Base-by-base conservation (phyloP, 2,329 filamentous ascomycete species). In the Aspergillus vadensis region DNA sequence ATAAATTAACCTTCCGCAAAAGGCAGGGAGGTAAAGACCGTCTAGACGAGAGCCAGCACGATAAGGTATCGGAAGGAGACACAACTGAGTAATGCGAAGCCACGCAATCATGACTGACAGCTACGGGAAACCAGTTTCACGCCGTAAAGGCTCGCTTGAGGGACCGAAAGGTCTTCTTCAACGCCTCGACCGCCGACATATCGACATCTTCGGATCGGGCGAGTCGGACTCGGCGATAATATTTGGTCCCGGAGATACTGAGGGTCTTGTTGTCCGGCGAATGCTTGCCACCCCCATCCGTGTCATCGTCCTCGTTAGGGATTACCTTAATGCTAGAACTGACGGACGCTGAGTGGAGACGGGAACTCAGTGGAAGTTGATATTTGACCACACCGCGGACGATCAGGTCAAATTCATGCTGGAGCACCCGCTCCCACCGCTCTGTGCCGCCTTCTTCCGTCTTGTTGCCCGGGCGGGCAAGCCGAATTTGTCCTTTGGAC, bases 391-490 rank as follows among this genome's bases (percentile, higher is more conserved):
- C 90, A 21, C 95, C 95, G 68, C 95, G 89, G 44, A 99, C 86
- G 62, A 98, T 94, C 52, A 99, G 83, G 67, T 97, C 92, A 68
- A 98, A 99, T 48, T 94, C 91, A 74, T 97, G 91, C 65, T 96
- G 87, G 54, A 97, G 82, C 50, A 98, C 93, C 61, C 88, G 86
- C 73, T 96, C 92, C 95, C 95, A 99, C 12, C 93, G 87, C 71
- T 90, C 87, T 1, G 88, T 89, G 8, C 94, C 95, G 43, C 91
- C 90, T 47, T 86, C 81, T 71, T 92, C 88, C 0, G 95, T 98
- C 68, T 88, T 88, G 75, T 98, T 99, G 4, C 94, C 93, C 0
- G 95, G 95, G 58, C 89, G 87, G 25, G 83, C 80, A 3, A 99
- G 84, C 41, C 94, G 90, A 66, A 99, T 86, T 70, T 95, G 91